Percentiles rank a stretch among this genome's conserved stretches.
These are phyloP conservation scores for Fraxinus quadrangulata DNA, from an alignment of 257 asterid species.

Conservation along the genomic window DNA sequence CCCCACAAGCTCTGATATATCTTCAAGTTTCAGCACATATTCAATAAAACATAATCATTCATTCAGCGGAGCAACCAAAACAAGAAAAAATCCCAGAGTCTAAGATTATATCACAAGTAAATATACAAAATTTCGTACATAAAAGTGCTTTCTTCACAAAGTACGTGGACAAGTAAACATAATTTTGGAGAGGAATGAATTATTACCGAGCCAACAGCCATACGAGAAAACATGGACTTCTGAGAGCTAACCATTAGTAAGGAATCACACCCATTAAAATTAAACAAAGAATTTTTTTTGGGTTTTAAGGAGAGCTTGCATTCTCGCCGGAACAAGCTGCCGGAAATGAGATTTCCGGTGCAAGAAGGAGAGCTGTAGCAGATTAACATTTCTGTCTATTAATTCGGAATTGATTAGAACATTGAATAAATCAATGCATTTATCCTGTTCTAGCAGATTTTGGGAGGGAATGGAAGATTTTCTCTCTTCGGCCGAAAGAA, in stretches of 20 bases:
- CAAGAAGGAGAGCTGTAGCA: conserved; percentile 33
- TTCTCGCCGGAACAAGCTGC: conserved; percentile 32
- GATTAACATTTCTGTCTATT: conserved; percentile 33
- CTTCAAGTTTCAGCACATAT: background rate
- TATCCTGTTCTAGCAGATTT: conserved; percentile 8
- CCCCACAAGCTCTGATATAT: background rate
- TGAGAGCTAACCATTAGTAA: conserved; percentile 29
- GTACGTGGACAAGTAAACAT: background rate
- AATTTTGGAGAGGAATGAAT: background rate
- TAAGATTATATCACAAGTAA: background rate
- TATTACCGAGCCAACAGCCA: conserved; percentile 62
- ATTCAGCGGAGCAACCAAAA: background rate
- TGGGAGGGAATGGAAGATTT: conserved; percentile 11
- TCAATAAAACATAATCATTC: background rate
- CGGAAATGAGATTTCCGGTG: conserved; percentile 39
- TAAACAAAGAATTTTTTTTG: conserved; percentile 24
- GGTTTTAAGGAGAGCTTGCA: conserved; percentile 32
- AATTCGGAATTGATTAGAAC: conserved; percentile 16
- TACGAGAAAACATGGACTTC: conserved; percentile 35
- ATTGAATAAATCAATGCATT: conserved; percentile 22
- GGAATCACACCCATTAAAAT: conserved; percentile 22
- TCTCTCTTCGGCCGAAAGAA: conserved; percentile 15
- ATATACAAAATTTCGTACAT: background rate
- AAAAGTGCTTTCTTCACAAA: background rate
- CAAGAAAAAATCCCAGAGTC: background rate